Evolutionary conservation across 1,284 basidiomycete species (phyloP), one percentile per base, ranked within the genome.

Genomic region (Ustilago loliicola): DNA sequence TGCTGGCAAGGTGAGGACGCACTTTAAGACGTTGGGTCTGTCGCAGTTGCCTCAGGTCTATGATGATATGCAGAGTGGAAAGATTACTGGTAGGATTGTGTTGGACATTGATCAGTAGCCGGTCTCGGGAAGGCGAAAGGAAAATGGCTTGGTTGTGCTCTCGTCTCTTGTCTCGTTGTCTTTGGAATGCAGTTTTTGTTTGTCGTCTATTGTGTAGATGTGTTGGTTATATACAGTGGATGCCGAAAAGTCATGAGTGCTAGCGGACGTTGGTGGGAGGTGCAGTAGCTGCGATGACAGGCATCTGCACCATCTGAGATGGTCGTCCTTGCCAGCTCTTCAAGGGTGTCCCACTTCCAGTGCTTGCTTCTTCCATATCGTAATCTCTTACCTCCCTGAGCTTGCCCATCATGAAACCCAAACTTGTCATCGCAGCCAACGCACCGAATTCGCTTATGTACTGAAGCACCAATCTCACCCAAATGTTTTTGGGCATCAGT

Each of bases 1-100:
- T 0, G 82, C 88, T 9, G 93, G 92, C 17, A 89, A 90, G 54
- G 91, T 93, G 58, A 91, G 90, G 82, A 90, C 90, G 66, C 88
- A 88, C 68, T 92, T 89, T 83, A 84, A 82, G 55, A 73, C 88
- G 59, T 89, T 88, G 83, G 88, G 88, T 1, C 87, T 93, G 40
- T 82, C 87, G 1, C 88, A 90, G n/a, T 89, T 93, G 51, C 87
- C 89, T 68, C 89, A 88, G 23, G 56, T 73, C 62, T 93, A 91
- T 86, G 87, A 91, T 5, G 77, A 83, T 51, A 88, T 93, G 84
- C 88, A 88, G 56, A 75, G 88, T 65, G 91, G 91, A 56, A 88
- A 87, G 60, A 87, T 93, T 68, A 89, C 89, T 17, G 92, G 92
- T 53, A 88, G 92, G 63, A 86, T 92, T 58, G 91, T 93, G 36